phyloP scores from a whole-genome alignment of 805 yeast genomes.

The Isabelozyma pseudorhagii region DNA sequence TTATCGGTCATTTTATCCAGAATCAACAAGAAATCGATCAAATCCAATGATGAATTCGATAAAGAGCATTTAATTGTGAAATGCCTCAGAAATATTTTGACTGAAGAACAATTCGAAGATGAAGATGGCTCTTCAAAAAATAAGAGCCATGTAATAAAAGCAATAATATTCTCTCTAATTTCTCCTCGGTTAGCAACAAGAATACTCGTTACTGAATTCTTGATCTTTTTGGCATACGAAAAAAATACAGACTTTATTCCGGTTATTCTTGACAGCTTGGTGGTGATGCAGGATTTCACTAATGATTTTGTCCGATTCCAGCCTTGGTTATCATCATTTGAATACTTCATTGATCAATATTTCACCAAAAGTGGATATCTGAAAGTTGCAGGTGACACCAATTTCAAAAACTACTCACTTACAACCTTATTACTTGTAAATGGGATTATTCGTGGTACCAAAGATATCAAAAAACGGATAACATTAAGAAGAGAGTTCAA shows the following conservation, averaged over 20 bases:
- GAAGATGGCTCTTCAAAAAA: constrained; percentile 13
- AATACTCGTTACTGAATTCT: constrained; percentile 38
- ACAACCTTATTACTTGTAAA: constrained; percentile 36
- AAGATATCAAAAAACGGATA: constrained; percentile 22
- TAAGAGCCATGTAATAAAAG: constrained; percentile 30
- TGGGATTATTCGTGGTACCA: constrained; percentile 26
- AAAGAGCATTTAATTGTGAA: constrained; percentile 35
- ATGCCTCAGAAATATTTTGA: constrained; percentile 34
- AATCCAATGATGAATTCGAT: constrained; percentile 43
- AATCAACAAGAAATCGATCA: constrained; percentile 39
- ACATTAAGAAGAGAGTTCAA: constrained; percentile 32
- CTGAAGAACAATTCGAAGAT: constrained; percentile 17
- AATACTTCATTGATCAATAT: constrained; percentile 31
- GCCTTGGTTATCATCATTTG: constrained; percentile 40
- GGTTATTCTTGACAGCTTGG: constrained; percentile 28
- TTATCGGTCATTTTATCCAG: constrained; percentile 35
- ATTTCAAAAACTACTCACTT: constrained; percentile 29
- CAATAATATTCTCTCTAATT: constrained; percentile 35
- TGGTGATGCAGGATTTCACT: constrained; percentile 27
- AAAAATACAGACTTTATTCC: constrained; percentile 21
- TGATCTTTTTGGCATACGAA: constrained; percentile 32
- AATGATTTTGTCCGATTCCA: constrained; percentile 37
- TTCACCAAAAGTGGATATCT: constrained; percentile 7
- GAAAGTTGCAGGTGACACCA: constrained; percentile 10
- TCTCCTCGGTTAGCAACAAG: constrained; percentile 41